Evolutionary conservation across 441 rosid genomes (phyloP), one percentile per base, ranked within the genome.

Genomic region (Euphorbia corollata): DNA sequence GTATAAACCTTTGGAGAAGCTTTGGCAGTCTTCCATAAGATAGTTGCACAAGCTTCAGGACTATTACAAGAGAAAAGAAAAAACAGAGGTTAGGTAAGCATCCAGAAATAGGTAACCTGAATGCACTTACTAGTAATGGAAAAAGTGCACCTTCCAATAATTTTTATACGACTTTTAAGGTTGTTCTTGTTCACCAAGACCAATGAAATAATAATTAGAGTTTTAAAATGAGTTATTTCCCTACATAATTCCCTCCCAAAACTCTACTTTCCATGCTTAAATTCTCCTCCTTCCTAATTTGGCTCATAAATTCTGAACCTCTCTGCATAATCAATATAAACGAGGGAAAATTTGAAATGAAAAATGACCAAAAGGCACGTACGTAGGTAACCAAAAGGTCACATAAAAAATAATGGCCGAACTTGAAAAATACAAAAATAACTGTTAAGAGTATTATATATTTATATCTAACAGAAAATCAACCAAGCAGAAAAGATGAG

Each of bases 11-110:
- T 87, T 70, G 99, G 97, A 56, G 97, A 69, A 72, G 93, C 96
- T 81, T 87, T 85, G 70, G 96, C 84, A 72, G 68, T 83, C 83
- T 89, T 89, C 93, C 95, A 93, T 79, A 93, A 82, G 70, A 93
- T 91, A 38, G 99, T 93, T 32, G 97, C 97, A 82, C 97, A 87
- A 12, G 97, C 97, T 85, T 91, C 99, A 10, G 97, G 97, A 79
- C 99, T 93, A 71, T 53, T 43, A 77, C 73, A 36, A 48, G 53
- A 50, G 58, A 63, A 57, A 55, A 64, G 61, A 16, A 12, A 63
- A 32, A 48, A 64, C 47, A 57, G 19, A 41, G 2, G 23, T 9
- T 16, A 16, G 48, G 47, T 10, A 8, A 41, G 53, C 53, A 48
- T 48, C 53, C 19, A 48, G 53, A 16, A 48, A 48, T 48, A 48